Evolutionary conservation across 495 filamentous ascomycete genomes (phyloP), one percentile per base, ranked within the genome.

Genomic region (Alectoria sarmentosa): DNA sequence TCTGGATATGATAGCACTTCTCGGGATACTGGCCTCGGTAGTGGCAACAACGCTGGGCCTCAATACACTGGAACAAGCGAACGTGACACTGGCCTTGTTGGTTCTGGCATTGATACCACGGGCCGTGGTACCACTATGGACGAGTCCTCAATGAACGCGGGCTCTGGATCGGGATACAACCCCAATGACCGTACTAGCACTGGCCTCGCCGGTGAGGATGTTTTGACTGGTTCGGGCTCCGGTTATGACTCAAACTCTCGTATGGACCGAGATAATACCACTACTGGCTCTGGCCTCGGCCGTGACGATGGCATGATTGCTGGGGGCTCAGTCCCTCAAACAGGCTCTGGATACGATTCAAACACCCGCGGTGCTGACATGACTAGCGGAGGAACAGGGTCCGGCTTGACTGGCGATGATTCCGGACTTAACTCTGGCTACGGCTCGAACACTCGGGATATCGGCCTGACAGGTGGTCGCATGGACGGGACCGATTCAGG

Each of bases 21-120:
- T 41, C 65, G 60, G 11, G 66, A 57, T 37, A 69, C 54, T 38
- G 48, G 69, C 9, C 34, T 62, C 6, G 44, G 36, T 60, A 70
- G 68, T 30, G 66, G 75, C 48, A 73, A 76, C 61, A 84, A 74
- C 0, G 75, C 78, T n/a, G 83, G 83, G 15, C 79, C 80, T 15
- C 81, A 86, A 73, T 74, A 71, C 63, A 81, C 76, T 55, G 79
- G 84, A 67, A 62, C 79, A 34, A 63, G 74, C 60, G 82, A 85
- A 76, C 84, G 83, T 73, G 37, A 75, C 11, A 81, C 85, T 56
- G 84, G 83, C 19, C 76, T 81, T 39, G 78, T 83, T 58, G 81
- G 83, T 69, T 71, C 69, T 21, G 66, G 65, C 17, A 30, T 60
- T 21, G 44, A 32, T 54, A 37, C 58, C 15, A 62, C 57, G 3